These are phyloP conservation scores for Catharanthus roseus DNA, from an alignment of 257 asterid species.

Conservation along the genomic window DNA sequence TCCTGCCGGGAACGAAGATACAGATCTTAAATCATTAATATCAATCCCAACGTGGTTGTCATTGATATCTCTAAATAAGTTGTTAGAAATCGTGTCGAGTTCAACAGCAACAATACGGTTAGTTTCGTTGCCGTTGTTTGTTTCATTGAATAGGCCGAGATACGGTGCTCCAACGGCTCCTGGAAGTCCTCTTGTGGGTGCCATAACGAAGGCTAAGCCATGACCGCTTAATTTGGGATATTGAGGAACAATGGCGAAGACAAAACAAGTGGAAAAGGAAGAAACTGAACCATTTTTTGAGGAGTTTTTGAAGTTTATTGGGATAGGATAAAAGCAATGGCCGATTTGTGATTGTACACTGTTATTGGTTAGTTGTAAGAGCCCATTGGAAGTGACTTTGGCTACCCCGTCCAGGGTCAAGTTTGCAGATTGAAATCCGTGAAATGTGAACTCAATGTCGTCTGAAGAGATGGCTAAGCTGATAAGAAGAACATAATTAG, in stretches of 20 bases:
- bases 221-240: slow-evolving; percentile 41
- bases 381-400: slow-evolving; percentile 30
- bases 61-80: slow-evolving; percentile 35
- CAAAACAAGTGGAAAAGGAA: slow-evolving; percentile 55
- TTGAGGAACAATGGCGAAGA: slow-evolving; percentile 47
- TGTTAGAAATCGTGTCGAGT: slow-evolving; percentile 44
- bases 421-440: slow-evolving; percentile 40
- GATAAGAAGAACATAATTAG: too few species aligned
- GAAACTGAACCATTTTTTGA: slow-evolving; percentile 20
- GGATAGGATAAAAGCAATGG: slow-evolving; percentile 49
- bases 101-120: slow-evolving; percentile 59
- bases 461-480: too few species aligned
- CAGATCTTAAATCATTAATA: slow-evolving; percentile 35
- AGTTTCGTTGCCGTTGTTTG: slow-evolving; percentile 37
- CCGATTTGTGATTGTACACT: slow-evolving; percentile 34
- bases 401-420: slow-evolving; percentile 58
- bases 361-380: slow-evolving; percentile 40
- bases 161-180: slow-evolving; percentile 31
- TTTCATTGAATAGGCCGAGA: slow-evolving; percentile 50
- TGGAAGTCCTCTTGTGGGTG: slow-evolving; percentile 42
- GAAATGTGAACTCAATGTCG: slow-evolving; percentile 36
- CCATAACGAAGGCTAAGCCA: slow-evolving; percentile 47
- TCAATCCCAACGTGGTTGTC: slow-evolving; percentile 62
- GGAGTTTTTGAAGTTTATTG: slow-evolving; percentile 42
- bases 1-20: slow-evolving; percentile 23